These are phyloP conservation scores for Pyrenophora tritici-repentis DNA, from an alignment of 2,329 filamentous ascomycete species.

Conservation along the genomic window DNA sequence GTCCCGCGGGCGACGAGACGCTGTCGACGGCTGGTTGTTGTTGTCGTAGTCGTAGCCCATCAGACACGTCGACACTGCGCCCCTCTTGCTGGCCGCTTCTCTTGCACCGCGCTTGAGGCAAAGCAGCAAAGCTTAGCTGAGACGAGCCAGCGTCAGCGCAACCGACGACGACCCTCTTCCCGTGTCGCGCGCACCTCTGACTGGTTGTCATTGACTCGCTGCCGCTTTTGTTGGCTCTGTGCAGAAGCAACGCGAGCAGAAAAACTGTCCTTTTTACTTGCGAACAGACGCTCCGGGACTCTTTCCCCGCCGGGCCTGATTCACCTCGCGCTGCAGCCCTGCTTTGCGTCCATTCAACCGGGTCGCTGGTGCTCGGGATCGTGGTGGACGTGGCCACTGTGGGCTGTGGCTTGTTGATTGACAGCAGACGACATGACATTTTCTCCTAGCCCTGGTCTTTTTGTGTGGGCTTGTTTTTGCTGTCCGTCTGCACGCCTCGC, in stretches of 20 bases:
- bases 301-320: conserved; percentile 32
- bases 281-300: conserved; percentile 30
- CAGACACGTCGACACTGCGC: conserved; percentile 3
- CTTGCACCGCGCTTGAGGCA: too few relatives aligned
- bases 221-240: conserved; percentile 25
- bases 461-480: conserved; percentile 7
- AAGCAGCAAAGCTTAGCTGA: conserved; percentile 16
- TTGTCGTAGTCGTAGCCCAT: background rate
- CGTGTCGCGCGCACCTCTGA: conserved; percentile 11
- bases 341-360: conserved; percentile 22
- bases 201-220: conserved; percentile 23
- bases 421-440: background rate
- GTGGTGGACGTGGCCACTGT: conserved; percentile 4
- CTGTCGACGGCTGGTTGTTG: too few relatives aligned
- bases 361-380: conserved; percentile 42
- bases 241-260: conserved; percentile 36
- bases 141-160: conserved; percentile 39
- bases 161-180: conserved; percentile 9
- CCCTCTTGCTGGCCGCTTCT: too few relatives aligned
- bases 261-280: conserved; percentile 19
- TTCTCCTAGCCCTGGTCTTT: too few relatives aligned
- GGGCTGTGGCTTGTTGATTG: conserved; percentile 4
- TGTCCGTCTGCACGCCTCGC: background rate
- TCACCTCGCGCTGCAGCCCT: conserved; percentile 16
- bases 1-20: background rate